These are phyloP conservation scores for Hanseniaspora hatyaiensis DNA, from an alignment of 805 yeast species.

Conservation along the genomic window DNA sequence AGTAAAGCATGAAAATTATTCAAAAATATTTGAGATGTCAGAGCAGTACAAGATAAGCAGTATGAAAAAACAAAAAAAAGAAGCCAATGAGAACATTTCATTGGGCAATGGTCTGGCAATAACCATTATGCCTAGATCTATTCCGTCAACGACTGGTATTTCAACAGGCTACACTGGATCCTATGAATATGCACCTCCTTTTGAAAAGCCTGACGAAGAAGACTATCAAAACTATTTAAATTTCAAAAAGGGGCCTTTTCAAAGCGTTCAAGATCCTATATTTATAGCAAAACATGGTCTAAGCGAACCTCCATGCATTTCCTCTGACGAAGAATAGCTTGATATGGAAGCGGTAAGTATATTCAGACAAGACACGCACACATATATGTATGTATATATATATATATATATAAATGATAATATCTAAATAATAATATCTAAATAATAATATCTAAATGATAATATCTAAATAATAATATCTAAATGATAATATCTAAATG, in stretches of 20 bases:
- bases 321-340: slow-evolving; percentile 9
- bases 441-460: too few species aligned
- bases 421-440: too few species aligned
- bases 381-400: too few species aligned
- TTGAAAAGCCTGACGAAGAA: background rate
- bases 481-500: too few species aligned
- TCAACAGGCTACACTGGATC: slow-evolving; percentile 1
- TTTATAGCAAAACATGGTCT: slow-evolving; percentile 10
- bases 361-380: too few species aligned
- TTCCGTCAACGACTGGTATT: slow-evolving; percentile 7
- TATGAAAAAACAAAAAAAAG: slow-evolving; percentile 1
- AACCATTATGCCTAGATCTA: slow-evolving; percentile 8
- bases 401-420: too few species aligned
- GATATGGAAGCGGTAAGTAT: too few species aligned
- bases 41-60: background rate
- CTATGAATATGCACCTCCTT: background rate
- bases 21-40: background rate
- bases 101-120: slow-evolving; percentile 12
- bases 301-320: slow-evolving; percentile 7
- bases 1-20: background rate
- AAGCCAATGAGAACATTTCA: slow-evolving; percentile 1
- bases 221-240: background rate
- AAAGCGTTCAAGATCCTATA: background rate
- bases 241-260: background rate
- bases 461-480: too few species aligned